Evolutionary conservation across 1,139 yeast species (phyloP).

Genomic region (Meyerozyma carpophila): DNA sequence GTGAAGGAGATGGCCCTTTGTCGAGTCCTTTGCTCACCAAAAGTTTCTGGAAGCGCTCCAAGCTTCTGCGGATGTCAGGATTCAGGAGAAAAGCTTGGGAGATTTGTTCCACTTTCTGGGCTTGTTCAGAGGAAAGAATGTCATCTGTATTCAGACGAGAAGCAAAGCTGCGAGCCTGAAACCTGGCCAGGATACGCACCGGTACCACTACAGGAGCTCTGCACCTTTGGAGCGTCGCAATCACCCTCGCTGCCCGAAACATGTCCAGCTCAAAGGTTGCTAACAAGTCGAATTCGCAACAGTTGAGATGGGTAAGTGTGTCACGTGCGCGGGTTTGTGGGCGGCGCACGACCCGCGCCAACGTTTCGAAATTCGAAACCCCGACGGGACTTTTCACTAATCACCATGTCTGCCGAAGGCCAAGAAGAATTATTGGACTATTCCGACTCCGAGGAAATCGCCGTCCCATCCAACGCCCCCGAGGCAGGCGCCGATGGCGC

Average conservation of each 20-base stretch:
- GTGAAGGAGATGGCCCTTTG: constrained; percentile 27
- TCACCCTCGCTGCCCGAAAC: background rate
- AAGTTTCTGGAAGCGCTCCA: constrained; percentile 27
- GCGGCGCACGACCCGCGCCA: background rate
- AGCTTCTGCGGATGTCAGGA: constrained; percentile 14
- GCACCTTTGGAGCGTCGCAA: background rate
- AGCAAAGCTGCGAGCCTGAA: background rate
- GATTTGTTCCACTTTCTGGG: constrained; percentile 5
- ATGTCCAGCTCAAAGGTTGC: background rate
- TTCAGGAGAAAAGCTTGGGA: constrained; percentile 8
- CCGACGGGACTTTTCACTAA: background rate
- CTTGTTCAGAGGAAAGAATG: background rate
- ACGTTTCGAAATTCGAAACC: background rate
- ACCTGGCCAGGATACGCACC: background rate
- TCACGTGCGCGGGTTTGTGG: background rate
- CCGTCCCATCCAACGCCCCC: constrained; percentile 65
- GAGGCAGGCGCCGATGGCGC: constrained; percentile 36
- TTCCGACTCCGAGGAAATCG: constrained; percentile 95
- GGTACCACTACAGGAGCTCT: no score
- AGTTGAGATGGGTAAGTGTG: background rate
- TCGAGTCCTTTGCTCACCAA: constrained; percentile 31
- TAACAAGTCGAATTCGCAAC: background rate
- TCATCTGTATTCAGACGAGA: background rate
- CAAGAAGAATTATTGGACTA: constrained; percentile 99
- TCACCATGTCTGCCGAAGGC: constrained; percentile 77